These are phyloP conservation scores for Abortiporus biennis DNA, from an alignment of 1,284 basidiomycete species.

Conservation along the genomic window DNA sequence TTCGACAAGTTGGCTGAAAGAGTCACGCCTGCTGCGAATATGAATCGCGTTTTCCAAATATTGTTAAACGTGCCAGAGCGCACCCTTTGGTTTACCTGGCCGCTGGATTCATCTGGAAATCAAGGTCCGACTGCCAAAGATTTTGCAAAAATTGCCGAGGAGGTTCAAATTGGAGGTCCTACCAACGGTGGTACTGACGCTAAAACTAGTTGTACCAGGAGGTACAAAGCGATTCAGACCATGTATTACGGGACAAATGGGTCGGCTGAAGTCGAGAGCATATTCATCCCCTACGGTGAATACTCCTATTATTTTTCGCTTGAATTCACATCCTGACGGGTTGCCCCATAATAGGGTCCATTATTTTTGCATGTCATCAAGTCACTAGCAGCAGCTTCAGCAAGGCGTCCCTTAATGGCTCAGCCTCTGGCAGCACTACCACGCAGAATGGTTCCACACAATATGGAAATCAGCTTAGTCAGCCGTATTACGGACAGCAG, in stretches of 20 bases:
- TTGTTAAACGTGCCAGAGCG: constrained; percentile 49
- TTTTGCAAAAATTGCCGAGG: constrained; percentile 77
- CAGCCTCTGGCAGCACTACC: not conserved
- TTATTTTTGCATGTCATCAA: constrained; percentile 83
- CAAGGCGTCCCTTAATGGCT: constrained; percentile 1
- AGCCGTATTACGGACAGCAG: too few relatives aligned
- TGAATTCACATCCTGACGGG: constrained; percentile 6
- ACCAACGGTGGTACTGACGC: constrained; percentile 54
- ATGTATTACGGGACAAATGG: constrained; percentile 43
- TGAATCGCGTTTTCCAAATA: constrained; percentile 79
- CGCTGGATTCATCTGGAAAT: constrained; percentile 55
- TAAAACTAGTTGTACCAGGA: constrained; percentile 89
- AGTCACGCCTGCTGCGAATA: constrained; percentile 36
- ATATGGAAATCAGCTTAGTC: too few relatives aligned
- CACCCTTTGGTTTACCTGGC: constrained; percentile 80
- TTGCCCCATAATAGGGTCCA: constrained; percentile 42
- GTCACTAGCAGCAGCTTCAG: too few relatives aligned
- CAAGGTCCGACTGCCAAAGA: constrained; percentile 70
- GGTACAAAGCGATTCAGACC: constrained; percentile 80
- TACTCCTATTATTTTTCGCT: constrained; percentile 21
- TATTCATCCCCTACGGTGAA: constrained; percentile 90
- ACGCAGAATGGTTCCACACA: constrained; percentile 13
- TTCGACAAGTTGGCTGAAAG: constrained; percentile 49
- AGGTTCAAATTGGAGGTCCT: constrained; percentile 61
- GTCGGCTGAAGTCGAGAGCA: constrained; percentile 73